Conservation (phyloP, 139 green algal species). For the Pleodorina starrii region DNA sequence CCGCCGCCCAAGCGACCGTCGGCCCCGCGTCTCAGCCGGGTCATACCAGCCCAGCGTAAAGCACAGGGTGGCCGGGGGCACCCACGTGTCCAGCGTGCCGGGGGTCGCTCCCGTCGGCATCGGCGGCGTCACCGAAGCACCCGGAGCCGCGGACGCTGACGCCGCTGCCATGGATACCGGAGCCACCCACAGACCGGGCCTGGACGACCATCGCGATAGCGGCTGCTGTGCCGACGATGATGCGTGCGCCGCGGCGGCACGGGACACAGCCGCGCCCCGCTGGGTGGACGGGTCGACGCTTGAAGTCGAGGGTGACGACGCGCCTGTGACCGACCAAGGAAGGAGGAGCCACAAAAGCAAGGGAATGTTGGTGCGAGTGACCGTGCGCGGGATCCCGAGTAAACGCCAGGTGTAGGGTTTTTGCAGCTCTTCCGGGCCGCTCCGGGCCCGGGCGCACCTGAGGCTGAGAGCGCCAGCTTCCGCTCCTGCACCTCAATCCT, state of each 20-base stretch:
- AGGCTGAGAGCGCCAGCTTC: neutral
- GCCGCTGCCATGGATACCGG: neutral
- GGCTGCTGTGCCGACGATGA: too few relatives aligned
- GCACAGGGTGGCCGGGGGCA: neutral
- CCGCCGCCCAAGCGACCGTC: neutral
- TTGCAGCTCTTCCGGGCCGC: too few relatives aligned
- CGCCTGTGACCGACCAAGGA: too few relatives aligned
- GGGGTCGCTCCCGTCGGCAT: neutral
- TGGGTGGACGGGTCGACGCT: too few relatives aligned
- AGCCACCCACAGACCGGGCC: neutral
- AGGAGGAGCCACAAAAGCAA: too few relatives aligned
- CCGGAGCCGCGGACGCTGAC: neutral
- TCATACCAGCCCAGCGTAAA: conserved; percentile 22
- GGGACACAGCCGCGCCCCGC: neutral
- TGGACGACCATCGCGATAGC: neutral
- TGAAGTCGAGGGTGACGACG: too few relatives aligned
- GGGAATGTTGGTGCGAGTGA: too few relatives aligned
- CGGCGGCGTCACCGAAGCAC: too few relatives aligned
- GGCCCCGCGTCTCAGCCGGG: neutral
- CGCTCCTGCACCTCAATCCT: neutral
- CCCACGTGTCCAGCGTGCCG: neutral
- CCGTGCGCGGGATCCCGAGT: too few relatives aligned
- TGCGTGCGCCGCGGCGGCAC: too few relatives aligned
- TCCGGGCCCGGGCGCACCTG: too few relatives aligned
- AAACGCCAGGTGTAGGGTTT: too few relatives aligned